Base-by-base conservation (phyloP, 495 filamentous ascomycete genomes). In the Talaromyces borbonicus region DNA sequence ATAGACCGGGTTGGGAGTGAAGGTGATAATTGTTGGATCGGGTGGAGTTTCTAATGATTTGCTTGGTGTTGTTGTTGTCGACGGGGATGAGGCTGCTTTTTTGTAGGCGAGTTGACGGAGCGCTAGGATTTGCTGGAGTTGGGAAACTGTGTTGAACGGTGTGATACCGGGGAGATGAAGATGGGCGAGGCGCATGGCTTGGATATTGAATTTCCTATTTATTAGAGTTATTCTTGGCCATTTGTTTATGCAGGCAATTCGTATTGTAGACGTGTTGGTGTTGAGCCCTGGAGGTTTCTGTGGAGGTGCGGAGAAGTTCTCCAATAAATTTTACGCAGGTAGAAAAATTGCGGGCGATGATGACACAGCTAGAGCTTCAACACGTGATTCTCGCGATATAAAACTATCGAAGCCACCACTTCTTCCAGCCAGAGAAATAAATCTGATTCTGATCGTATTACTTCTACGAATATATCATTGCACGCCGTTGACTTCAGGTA, bases 1-100 rank as follows among this genome's bases (percentile, higher is more conserved):
- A 66, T 90, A 98, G 47, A 89, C 85, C 6, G 88, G 86, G 49
- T 78, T 64, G 31, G 89, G 87, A 45, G 84, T 78, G 68, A 92
- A 90, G 49, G 87, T 90, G 45, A 97, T 69, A 47, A 96, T 67
- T 33, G 78, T 81, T 22, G 92, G 78, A 20, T 68, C 61, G 4
- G 78, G 87, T 6, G 73, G 63, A 44, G 38, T 48, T 31, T 11
- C 15, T 16, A 31, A 26, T 7, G 30, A 9, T 15, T n/a, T n/a
- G n/a, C n/a, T n/a, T n/a, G n/a, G n/a, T n/a, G 43, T 25, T 29
- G 27, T 16, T 14, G 19, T 4, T 33, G 20, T 20, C 25, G 41
- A 37, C 25, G 46, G 51, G 18, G 53, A 48, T 11, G 57, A 61
- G 48, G 52, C 26, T 45, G 60, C 55, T 43, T 67, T 68, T 55